Evolutionary conservation across 768 basidiomycete species (phyloP), one percentile per base, ranked within the genome.

Genomic region (Fomitopsis pulvina): DNA sequence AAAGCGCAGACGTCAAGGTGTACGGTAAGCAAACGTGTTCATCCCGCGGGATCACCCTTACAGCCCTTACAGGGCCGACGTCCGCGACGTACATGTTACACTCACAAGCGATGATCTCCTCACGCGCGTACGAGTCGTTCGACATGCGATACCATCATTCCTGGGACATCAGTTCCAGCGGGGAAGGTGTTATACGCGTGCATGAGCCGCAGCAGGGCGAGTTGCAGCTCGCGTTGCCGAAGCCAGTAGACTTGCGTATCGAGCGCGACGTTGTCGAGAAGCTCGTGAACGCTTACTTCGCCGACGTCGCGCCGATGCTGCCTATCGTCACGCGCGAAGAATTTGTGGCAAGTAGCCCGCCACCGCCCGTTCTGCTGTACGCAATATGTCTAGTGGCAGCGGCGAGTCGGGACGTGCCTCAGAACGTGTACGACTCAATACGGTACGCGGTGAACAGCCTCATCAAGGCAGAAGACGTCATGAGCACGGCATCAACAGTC

Each of bases 371-470:
- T 21, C 68, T 98, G 50, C 77, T 98, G 20, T 97, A 97, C 66
- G 85, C 91, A 30, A 93, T 98, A 68, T 97, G 93, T 66, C 83
- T 92, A 26, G 84, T 97, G 37, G 90, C 94, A 18, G 88, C 90
- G 14, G 83, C 92, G 26, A 78, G 87, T 47, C 79, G 94, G 43
- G 84, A 89, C 52, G 83, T 90, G 4, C 86, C 92, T 2, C 83
- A 89, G 57, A 72, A 76, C 46, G 77, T 94, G n/a, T 96, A 98
- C 58, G 88, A 95, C 58, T 83, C 85, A 2, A 84, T 99, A 50
- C 81, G 95, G 52, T 85, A 81, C 54, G 79, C 87, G 10, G 91
- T 97, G 56, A 94, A 95, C 61, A 78, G 74, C 41, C 73, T 94
- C 41, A 85, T 97, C 63, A 87, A 93, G 68, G 74, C 79, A 18